phyloP scores from a whole-genome alignment of 306 rosid genomes.

The Corylus avellana region DNA sequence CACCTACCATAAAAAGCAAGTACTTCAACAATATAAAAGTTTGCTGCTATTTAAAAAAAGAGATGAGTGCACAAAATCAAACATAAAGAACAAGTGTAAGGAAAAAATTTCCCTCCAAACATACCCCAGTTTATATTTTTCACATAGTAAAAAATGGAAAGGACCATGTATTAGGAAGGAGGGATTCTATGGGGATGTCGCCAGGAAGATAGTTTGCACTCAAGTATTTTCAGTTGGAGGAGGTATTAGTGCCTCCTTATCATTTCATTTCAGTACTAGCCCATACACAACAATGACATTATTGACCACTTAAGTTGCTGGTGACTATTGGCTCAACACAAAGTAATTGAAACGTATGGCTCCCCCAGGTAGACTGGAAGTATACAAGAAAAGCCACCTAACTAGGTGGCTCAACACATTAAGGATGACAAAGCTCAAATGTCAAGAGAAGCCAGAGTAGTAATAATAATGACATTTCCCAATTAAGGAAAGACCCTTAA shows the following conservation, averaged over 20 bases:
- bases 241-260: too few species aligned
- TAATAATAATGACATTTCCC: background rate
- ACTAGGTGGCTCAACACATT: background rate
- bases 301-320: background rate
- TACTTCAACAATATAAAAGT: conserved; percentile 28
- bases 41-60: background rate
- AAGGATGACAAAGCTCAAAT: background rate
- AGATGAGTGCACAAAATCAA: background rate
- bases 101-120: conserved; percentile 9
- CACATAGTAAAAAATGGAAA: background rate
- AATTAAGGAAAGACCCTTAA: background rate
- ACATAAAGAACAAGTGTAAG: conserved; percentile 6
- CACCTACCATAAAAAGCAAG: conserved; percentile 57
- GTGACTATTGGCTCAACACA: background rate
- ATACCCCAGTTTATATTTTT: conserved; percentile 10
- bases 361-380: too few species aligned
- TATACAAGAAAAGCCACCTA: too few species aligned
- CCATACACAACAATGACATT: background rate
- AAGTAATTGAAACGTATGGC: too few species aligned
- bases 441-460: background rate
- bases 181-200: too few species aligned
- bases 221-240: too few species aligned
- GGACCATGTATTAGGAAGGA: conserved; percentile 10
- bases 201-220: too few species aligned
- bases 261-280: background rate